Conservation (phyloP, 257 asterid genomes). For the Galeopsis tetrahit region DNA sequence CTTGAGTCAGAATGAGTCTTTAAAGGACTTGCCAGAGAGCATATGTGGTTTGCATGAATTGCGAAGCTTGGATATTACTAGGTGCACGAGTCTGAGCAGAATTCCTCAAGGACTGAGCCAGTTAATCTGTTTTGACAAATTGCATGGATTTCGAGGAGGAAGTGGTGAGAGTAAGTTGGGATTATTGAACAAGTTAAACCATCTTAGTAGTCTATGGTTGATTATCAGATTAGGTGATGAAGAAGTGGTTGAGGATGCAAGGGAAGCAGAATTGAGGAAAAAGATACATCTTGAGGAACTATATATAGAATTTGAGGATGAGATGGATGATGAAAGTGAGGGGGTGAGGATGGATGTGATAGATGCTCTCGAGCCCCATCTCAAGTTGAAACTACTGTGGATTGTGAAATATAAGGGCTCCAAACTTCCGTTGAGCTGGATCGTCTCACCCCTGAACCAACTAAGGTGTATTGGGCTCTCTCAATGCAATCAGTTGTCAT, state of each 20-base stretch:
- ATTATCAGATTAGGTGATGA: too few species aligned
- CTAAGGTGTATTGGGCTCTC: too few species aligned
- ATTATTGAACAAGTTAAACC: too few species aligned
- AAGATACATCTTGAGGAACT: background rate
- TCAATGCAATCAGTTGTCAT: too few species aligned
- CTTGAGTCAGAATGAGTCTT: background rate
- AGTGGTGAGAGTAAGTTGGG: background rate
- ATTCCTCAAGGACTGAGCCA: background rate
- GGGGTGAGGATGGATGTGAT: background rate
- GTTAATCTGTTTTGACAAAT: background rate
- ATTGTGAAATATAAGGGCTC: too few species aligned
- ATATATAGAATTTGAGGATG: background rate
- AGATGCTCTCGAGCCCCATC: too few species aligned
- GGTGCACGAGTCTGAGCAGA: background rate
- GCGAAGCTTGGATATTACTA: background rate
- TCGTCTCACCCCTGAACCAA: too few species aligned
- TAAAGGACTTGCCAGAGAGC: background rate
- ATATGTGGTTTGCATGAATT: background rate
- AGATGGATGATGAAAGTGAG: background rate
- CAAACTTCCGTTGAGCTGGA: too few species aligned
- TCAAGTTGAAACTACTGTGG: too few species aligned
- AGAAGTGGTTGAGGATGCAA: background rate
- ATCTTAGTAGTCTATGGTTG: too few species aligned
- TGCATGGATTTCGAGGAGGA: background rate
- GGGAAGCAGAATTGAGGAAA: background rate